Percentiles rank a stretch among this genome's conserved stretches.
Conservation (phyloP, 768 basidiomycete species). For the Trametes coccinea region DNA sequence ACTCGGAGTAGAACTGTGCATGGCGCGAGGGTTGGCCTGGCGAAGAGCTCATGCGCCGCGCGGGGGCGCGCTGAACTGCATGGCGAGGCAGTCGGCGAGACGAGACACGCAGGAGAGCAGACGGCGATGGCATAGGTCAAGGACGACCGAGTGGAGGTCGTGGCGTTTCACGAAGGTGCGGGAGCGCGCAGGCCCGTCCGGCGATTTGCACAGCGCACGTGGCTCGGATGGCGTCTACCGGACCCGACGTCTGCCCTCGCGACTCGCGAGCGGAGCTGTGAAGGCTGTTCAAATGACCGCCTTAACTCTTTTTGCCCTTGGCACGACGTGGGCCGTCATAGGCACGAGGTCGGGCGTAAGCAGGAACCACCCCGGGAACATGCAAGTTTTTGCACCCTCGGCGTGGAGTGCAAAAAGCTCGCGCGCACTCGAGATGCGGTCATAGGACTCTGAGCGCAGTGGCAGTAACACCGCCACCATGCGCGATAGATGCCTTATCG, state of each 20-base stretch:
- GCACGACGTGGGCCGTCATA: not conserved
- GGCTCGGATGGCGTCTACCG: not conserved
- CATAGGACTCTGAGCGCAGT: conserved; percentile 3
- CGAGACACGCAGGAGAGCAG: conserved; percentile 7
- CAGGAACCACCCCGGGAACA: not conserved
- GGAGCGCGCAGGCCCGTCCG: not conserved
- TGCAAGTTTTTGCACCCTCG: not conserved
- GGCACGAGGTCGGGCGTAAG: not conserved
- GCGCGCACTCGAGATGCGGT: conserved; percentile 3
- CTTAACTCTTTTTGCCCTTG: not conserved
- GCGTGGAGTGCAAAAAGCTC: not conserved
- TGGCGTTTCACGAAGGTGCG: conserved; percentile 9
- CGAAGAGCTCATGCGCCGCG: conserved; percentile 15
- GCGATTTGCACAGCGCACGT: conserved; percentile 2
- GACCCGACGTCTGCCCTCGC: not conserved
- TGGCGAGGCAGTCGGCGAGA: conserved; percentile 1
- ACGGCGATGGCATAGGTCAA: not conserved
- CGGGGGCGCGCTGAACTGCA: not conserved
- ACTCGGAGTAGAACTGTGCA: conserved; percentile 65
- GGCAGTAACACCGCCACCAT: conserved; percentile 10
- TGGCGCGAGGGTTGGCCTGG: conserved; percentile 45
- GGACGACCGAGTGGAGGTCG: not conserved
- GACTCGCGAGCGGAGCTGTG: not conserved
- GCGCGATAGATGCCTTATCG: conserved; percentile 7
- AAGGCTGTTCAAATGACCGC: conserved; percentile 1